Evolutionary conservation across 371 early-diverging fungal species (phyloP).

Genomic region (Spiromyces aspiralis): DNA sequence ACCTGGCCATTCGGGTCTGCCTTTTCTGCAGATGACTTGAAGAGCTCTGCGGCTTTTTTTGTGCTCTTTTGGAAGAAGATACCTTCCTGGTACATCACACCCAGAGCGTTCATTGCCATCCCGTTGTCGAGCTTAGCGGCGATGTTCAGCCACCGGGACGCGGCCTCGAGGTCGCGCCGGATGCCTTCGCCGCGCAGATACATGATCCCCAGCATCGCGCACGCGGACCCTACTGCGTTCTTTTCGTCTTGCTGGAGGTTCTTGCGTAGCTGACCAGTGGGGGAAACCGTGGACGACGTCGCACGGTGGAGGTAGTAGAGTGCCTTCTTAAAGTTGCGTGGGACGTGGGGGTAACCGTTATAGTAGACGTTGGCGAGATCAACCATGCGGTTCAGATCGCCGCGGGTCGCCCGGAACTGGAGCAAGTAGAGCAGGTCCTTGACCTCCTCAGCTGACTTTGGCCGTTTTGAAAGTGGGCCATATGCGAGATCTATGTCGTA

Average conservation of each 20-base stretch:
- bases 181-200: conserved; percentile 84
- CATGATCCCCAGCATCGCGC: conserved; percentile 72
- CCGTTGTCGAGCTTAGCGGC: conserved; percentile 35
- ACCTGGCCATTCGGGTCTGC: conserved; percentile 32
- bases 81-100: conserved; percentile 68
- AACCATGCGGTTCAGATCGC: conserved; percentile 45
- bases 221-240: conserved; percentile 40
- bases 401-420: conserved; percentile 52
- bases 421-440: conserved; percentile 69
- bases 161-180: conserved; percentile 34
- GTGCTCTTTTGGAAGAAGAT: conserved; percentile 24
- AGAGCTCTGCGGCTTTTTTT: conserved; percentile 37
- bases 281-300: conserved; percentile 3
- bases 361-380: conserved; percentile 61
- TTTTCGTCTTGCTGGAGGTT: conserved; percentile 6
- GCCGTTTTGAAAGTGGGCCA: not conserved
- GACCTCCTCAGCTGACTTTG: conserved; percentile 14
- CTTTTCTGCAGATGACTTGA: conserved; percentile 34
- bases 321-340: conserved; percentile 48
- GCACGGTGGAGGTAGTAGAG: conserved; percentile 31
- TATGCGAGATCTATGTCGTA: conserved; percentile 19
- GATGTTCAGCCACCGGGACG: conserved; percentile 54
- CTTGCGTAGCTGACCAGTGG: conserved; percentile 7
- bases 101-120: conserved; percentile 50
- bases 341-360: conserved; percentile 46